Evolutionary conservation across 1,139 yeast species (phyloP), one percentile per base, ranked within the genome.

Genomic region (Eremothecium coryli): DNA sequence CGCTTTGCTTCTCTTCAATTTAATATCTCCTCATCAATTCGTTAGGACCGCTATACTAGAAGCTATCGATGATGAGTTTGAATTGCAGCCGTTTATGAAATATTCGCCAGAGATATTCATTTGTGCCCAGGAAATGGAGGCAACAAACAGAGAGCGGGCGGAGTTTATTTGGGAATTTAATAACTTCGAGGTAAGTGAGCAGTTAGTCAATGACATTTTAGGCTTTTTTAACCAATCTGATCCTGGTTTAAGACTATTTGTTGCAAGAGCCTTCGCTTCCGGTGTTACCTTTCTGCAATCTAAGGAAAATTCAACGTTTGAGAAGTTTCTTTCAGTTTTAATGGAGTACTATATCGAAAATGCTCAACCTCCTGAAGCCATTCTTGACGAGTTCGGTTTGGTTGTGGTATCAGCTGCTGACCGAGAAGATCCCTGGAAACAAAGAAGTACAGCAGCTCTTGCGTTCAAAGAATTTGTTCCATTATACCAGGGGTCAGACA

Each of bases 131-230:
- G 95, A 86, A 52, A 76, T 74, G 31, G 86, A 80, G 37, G 68
- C 66, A 11, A 62, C 67, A 16, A 75, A 76, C 39, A 69, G 76
- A 11, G 79, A 74, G 28, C 51, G 80, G 21, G 95, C 97, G 0
- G 61, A 62, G 18, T 79, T 90, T 2, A 81, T 93, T 39, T 93
- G 96, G 96, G 70, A 71, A 21, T 95, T 86, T 46, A 84, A 76
- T 51, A 66, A 65, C 1, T 71, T 84, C 42, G 42, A 49, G 8
- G 54, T 80, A 12, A 63, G 62, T 12, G 60, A 56, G 1, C 61
- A 62, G 2, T 64, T 77, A 2, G 65, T 77, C 1, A 41, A 49
- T 3, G 61, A 65, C 28, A 62, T 85, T 34, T 59, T 73, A 26
- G 43, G 51, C 3, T 81, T 62, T 53, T 68, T 80, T 42, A 72